These are phyloP conservation scores for Cadophora gregata DNA, from an alignment of 2,329 filamentous ascomycete genomes.

Conservation along the genomic window DNA sequence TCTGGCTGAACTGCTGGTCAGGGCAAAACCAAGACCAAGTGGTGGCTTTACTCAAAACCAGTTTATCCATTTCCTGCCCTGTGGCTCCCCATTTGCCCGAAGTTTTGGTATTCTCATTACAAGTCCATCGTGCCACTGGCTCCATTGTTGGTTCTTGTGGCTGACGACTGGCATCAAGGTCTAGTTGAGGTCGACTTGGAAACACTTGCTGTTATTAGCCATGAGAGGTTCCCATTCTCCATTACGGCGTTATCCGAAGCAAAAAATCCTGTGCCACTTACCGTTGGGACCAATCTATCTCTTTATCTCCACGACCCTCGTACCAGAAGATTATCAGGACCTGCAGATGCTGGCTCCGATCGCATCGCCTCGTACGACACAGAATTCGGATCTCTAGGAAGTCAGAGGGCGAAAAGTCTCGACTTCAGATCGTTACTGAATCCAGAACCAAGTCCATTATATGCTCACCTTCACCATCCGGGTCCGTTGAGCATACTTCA, in stretches of 20 bases:
- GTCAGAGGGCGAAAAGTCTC: constrained; percentile 31
- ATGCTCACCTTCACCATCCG: constrained; percentile 78
- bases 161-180: constrained; percentile 46
- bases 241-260: constrained; percentile 83
- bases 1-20: not conserved
- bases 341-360: constrained; percentile 31
- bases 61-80: not conserved
- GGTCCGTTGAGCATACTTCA: constrained; percentile 85
- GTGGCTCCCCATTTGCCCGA: not conserved
- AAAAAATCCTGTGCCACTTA: constrained; percentile 71
- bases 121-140: not conserved
- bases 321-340: constrained; percentile 42
- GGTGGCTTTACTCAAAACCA: not conserved
- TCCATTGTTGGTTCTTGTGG: constrained; percentile 9
- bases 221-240: constrained; percentile 77
- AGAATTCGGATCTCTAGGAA: constrained; percentile 37
- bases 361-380: constrained; percentile 37
- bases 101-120: not conserved
- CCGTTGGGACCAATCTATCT: constrained; percentile 81
- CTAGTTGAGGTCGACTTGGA: constrained; percentile 84
- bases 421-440: constrained; percentile 43
- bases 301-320: constrained; percentile 85
- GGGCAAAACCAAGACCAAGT: not conserved
- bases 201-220: constrained; percentile 71
- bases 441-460: constrained; percentile 58